Evolutionary conservation across 345 rosid genomes (phyloP), one percentile per base, ranked within the genome.

Genomic region (Mallotus nudiflorus): DNA sequence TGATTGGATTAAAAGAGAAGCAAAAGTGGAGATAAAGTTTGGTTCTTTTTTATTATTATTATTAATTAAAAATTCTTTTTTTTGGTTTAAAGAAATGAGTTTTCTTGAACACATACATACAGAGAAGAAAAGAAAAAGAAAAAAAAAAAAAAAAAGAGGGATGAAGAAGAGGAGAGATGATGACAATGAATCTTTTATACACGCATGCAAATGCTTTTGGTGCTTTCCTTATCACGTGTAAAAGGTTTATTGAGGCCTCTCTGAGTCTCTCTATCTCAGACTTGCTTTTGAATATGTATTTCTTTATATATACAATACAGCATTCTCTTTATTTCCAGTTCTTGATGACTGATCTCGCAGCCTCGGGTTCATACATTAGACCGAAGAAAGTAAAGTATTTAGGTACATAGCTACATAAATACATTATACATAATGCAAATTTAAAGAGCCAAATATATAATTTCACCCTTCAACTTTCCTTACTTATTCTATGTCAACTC

Each of bases 161-260:
- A 77, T 37, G 86, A 69, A 74, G 89, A 74, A 52, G 89, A 74
- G 69, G 82, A 66, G 72, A 52, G 89, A 74, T 71, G 82, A 66
- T 68, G 88, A 71, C 70, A 85, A 75, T 74, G 90, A 80, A 77
- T 86, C 86, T 88, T 78, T 79, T 84, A 81, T 85, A 87, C 93
- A 92, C 93, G 97, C 98, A 94, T 89, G 98, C 97, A 91, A 91
- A 77, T 44, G 86, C 90, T 85, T 89, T 88, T 82, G 80, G 86
- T 80, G 96, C 74, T 82, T 88, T 88, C 95, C 82, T 82, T 87
- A 87, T 88, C 98, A 94, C 95, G 98, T 94, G 98, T 87, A 84
- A 89, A 87, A 82, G 87, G 70, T 78, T 72, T 46, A 68, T 29
- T 61, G 76, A 75, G 63, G 31, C 73, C 79, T 42, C 58, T 73